phyloP scores from a whole-genome alignment of 108 stramenopile genomes.

The Cyclotella kingstonii region DNA sequence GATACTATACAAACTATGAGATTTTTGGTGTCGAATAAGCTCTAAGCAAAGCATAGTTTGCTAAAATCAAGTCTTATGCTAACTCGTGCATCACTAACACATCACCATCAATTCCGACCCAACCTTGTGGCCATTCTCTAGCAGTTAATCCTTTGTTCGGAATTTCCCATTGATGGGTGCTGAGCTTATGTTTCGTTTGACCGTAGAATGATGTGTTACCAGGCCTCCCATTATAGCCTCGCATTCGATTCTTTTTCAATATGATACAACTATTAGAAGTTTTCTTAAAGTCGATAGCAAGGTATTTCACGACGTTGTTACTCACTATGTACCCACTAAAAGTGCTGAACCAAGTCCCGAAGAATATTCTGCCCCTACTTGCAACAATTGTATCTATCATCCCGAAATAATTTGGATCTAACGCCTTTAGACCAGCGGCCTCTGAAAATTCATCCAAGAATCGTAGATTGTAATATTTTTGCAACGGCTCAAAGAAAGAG shows the following conservation, averaged over 20 bases:
- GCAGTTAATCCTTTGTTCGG: conserved; percentile 33
- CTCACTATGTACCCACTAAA: conserved; percentile 90
- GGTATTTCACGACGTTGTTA: not conserved
- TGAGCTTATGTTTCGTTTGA: conserved; percentile 49
- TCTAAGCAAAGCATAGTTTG: no score
- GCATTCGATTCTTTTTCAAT: conserved; percentile 54
- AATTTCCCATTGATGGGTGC: conserved; percentile 57
- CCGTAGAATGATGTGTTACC: conserved; percentile 70
- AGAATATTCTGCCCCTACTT: conserved; percentile 80
- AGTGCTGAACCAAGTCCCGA: conserved; percentile 91
- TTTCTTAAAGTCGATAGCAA: no score
- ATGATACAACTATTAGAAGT: no score
- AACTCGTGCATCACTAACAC: not conserved
- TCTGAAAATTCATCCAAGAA: conserved; percentile 81
- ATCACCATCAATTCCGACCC: conserved; percentile 77
- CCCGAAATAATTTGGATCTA: conserved; percentile 87
- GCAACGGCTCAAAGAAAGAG: conserved; percentile 77
- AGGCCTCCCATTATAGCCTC: conserved; percentile 74
- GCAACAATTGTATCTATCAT: conserved; percentile 94
- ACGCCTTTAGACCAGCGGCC: conserved; percentile 48
- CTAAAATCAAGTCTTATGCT: no score
- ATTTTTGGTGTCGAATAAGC: no score
- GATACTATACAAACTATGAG: no score
- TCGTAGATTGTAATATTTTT: conserved; percentile 56
- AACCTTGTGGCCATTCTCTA: conserved; percentile 52